These are phyloP conservation scores for Mycena crocata DNA, from an alignment of 768 basidiomycete genomes.

Conservation along the genomic window DNA sequence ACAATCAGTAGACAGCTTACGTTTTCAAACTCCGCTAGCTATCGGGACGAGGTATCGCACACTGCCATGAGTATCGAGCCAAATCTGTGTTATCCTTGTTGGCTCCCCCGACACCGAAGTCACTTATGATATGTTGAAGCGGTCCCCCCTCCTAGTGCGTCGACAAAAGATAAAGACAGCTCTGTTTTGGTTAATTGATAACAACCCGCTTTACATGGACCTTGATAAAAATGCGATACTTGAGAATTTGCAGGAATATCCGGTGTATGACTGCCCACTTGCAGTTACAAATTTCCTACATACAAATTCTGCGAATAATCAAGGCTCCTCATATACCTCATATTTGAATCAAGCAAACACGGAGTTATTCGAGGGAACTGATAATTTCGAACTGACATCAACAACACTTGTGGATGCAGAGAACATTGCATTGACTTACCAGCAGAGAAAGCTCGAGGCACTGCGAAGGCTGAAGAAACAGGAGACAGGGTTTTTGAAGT, in stretches of 20 bases:
- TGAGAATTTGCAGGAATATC: slow-evolving; percentile 24
- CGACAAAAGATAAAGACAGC: slow-evolving; percentile 7
- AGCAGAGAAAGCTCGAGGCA: slow-evolving; percentile 28
- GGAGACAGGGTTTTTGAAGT: slow-evolving; percentile 28
- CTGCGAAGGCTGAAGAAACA: slow-evolving; percentile 19
- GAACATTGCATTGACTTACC: slow-evolving; percentile 23
- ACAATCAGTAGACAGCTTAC: too few relatives aligned
- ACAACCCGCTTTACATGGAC: slow-evolving; percentile 34
- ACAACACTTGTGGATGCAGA: slow-evolving; percentile 32
- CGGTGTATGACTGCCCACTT: slow-evolving; percentile 25
- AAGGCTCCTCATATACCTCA: slow-evolving; percentile 29
- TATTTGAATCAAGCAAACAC: slow-evolving; percentile 31
- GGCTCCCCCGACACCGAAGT: slow-evolving; percentile 32
- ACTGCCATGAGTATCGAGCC: too few relatives aligned
- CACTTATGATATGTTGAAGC: slow-evolving; percentile 25
- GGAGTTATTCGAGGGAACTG: slow-evolving; percentile 18
- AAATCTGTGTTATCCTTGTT: slow-evolving; percentile 38
- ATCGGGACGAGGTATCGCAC: too few relatives aligned
- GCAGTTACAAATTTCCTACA: slow-evolving; percentile 15
- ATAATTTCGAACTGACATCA: slow-evolving; percentile 13
- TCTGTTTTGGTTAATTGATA: slow-evolving; percentile 26
- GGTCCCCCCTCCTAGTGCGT: slow-evolving; percentile 31
- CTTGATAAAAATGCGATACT: slow-evolving; percentile 11
- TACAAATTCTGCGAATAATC: slow-evolving; percentile 21
- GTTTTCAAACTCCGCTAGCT: too few relatives aligned